Base-by-base conservation (phyloP, 2,329 filamentous ascomycete genomes). In the Coniella lustricola region DNA sequence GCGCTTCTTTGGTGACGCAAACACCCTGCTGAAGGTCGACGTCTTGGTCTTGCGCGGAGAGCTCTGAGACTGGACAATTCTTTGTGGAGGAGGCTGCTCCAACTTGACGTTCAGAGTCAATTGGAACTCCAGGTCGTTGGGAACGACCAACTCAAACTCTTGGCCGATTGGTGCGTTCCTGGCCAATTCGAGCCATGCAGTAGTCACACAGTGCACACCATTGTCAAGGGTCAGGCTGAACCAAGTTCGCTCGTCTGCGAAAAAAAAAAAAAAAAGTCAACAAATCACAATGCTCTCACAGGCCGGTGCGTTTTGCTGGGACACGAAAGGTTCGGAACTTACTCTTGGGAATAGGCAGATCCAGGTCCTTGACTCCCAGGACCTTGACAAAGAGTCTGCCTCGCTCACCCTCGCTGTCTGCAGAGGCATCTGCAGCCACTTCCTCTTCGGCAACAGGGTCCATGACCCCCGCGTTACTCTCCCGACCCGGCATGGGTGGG, bases 161-260 rank as follows among this genome's bases (percentile, higher is more conserved):
- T 98, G 93, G 7, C 91, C 93, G 57, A 98, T 97, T 0, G 93
- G 90, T 2, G 93, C 91, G 51, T 87, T 91, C 58, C 87, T 86
- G 17, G 89, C 90, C 51, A 98, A 75, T 65, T 98, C 93, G 8
- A 97, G 75, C 87, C 90, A 96, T 1, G 90, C 85, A 3, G 93
- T 98, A 0, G 93, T 98, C 14, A 98, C 93, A 60, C 93, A 98
- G 65, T 98, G 93, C 1, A 98, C 81, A 21, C 93, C 93, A 56
- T 98, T 98, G 67, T 98, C 93, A n/a, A 98, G 77, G 0, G 93
- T 98, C 10, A 98, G 77, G 59, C 91, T 90, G 70, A 98, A 98
- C 78, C 88, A 93, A 3, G 88, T 88, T 47, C 88, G 84, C 67
- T 97, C 90, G 60, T 86, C 88, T 93, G n/a, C n/a, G n/a, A n/a